These are phyloP conservation scores for Panaeolus papilionaceus DNA, from an alignment of 768 basidiomycete species.

Conservation along the genomic window DNA sequence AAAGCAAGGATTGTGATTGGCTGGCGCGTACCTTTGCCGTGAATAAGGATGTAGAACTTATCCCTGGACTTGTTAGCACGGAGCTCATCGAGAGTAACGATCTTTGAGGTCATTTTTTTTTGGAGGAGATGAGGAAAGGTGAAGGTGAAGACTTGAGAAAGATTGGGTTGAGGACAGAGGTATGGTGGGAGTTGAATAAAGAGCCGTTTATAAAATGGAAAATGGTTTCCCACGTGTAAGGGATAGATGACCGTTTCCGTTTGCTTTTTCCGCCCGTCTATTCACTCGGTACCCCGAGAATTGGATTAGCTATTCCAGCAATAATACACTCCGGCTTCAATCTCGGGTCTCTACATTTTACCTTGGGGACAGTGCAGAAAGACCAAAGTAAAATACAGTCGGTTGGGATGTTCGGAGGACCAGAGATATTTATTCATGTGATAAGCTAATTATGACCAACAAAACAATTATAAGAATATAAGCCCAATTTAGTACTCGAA, in stretches of 20 bases:
- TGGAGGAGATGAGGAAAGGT: constrained; percentile 25
- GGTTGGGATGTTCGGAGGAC: constrained; percentile 4
- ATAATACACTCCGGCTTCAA: constrained; percentile 2
- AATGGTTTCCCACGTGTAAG: constrained; percentile 7
- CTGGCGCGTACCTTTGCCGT: constrained; percentile 73
- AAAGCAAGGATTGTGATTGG: constrained; percentile 44
- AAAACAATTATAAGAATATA: constrained; percentile 38
- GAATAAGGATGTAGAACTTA: constrained; percentile 80
- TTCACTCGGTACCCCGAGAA: constrained; percentile 8
- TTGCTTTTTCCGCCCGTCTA: constrained; percentile 36
- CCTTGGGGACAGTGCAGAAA: constrained; percentile 2
- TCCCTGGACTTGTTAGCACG: constrained; percentile 78
- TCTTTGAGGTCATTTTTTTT: constrained; percentile 53
- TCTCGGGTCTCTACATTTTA: neutral
- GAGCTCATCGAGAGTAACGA: constrained; percentile 76
- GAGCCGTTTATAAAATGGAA: constrained; percentile 21
- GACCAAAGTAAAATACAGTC: constrained; percentile 12
- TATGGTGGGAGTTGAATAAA: constrained; percentile 32
- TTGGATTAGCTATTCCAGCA: neutral
- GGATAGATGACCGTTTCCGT: neutral
- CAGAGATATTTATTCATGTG: constrained; percentile 16
- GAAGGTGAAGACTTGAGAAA: constrained; percentile 25
- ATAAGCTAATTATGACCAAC: neutral
- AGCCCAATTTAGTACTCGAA: constrained; percentile 82
- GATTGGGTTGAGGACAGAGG: constrained; percentile 35